phyloP scores from a whole-genome alignment of 1,284 basidiomycete species.

The Tylopilus sp. region DNA sequence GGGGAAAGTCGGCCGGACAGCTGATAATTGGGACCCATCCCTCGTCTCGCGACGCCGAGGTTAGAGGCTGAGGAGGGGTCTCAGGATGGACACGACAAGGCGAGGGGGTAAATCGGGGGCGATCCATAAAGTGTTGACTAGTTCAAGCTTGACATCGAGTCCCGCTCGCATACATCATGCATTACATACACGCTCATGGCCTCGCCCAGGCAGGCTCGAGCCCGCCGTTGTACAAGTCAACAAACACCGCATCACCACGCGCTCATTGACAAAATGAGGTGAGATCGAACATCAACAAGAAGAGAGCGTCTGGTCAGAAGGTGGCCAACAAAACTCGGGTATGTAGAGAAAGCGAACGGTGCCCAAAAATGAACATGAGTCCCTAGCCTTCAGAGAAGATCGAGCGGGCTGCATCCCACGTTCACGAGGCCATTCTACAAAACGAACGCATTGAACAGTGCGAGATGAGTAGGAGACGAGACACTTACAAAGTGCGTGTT shows the following conservation, averaged over 20 bases:
- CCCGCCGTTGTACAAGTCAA: slow-evolving; percentile 6
- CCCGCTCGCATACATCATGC: slow-evolving; percentile 15
- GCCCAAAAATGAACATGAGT: slow-evolving; percentile 4
- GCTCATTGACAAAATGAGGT: slow-evolving; percentile 22
- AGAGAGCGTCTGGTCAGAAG: slow-evolving; percentile 25
- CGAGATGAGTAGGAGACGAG: neutral
- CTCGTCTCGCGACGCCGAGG: slow-evolving; percentile 6
- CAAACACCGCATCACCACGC: slow-evolving; percentile 9
- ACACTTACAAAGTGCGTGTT: slow-evolving; percentile 15
- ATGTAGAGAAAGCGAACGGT: slow-evolving; percentile 20
- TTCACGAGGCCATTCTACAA: slow-evolving; percentile 26
- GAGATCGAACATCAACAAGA: slow-evolving; percentile 25
- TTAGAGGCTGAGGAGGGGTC: slow-evolving; percentile 6
- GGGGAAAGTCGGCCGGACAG: slow-evolving; percentile 42
- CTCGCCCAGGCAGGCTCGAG: neutral
- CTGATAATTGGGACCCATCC: slow-evolving; percentile 38
- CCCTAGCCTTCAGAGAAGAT: slow-evolving; percentile 2
- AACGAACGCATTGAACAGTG: neutral
- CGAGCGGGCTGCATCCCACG: slow-evolving; percentile 24
- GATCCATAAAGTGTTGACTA: slow-evolving; percentile 7
- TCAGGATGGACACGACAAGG: slow-evolving; percentile 17
- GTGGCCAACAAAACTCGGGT: slow-evolving; percentile 13
- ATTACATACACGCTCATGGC: slow-evolving; percentile 4
- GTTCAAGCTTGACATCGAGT: neutral
- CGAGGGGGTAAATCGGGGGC: slow-evolving; percentile 27